phyloP scores from a whole-genome alignment of 768 basidiomycete genomes.

The Tremella yokohamensis region DNA sequence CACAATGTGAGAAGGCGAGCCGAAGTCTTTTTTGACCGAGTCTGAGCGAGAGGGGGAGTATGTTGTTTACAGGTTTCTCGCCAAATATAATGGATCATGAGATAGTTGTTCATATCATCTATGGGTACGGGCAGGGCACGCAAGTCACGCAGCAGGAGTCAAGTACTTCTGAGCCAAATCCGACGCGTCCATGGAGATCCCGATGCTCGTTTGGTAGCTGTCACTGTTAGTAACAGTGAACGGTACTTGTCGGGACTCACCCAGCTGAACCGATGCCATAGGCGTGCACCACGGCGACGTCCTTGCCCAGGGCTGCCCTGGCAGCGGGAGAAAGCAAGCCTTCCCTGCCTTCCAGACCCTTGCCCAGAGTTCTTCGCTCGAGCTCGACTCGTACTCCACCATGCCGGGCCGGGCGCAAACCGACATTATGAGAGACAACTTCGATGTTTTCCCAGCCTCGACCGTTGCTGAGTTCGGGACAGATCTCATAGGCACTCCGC shows the following conservation, averaged over 20 bases:
- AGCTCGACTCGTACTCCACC: conserved; percentile 62
- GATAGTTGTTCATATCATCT: too few relatives aligned
- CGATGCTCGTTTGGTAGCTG: conserved; percentile 47
- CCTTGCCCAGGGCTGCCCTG: conserved; percentile 26
- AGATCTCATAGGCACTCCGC: conserved; percentile 50
- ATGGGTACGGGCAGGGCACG: too few relatives aligned
- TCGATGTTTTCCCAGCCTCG: conserved; percentile 52
- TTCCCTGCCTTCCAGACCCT: conserved; percentile 10
- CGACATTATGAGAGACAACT: conserved; percentile 61
- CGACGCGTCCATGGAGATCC: conserved; percentile 43
- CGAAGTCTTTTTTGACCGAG: conserved; percentile 7
- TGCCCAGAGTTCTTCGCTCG: conserved; percentile 50
- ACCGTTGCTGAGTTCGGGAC: conserved; percentile 51
- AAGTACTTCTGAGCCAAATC: conserved; percentile 16
- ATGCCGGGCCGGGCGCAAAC: conserved; percentile 59
- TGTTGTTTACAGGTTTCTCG: too few relatives aligned
- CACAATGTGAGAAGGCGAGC: conserved; percentile 6
- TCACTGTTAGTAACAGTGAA: conserved; percentile 1
- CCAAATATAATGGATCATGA: too few relatives aligned
- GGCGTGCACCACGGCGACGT: conserved; percentile 57
- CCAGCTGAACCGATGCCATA: conserved; percentile 59
- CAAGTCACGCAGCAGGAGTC: too few relatives aligned
- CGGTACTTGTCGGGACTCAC: conserved; percentile 13
- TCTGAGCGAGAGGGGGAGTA: not conserved
- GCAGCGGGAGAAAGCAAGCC: conserved; percentile 10